Base-by-base conservation (phyloP, 169 alveolate species). In the Condylostoma magnum region DNA sequence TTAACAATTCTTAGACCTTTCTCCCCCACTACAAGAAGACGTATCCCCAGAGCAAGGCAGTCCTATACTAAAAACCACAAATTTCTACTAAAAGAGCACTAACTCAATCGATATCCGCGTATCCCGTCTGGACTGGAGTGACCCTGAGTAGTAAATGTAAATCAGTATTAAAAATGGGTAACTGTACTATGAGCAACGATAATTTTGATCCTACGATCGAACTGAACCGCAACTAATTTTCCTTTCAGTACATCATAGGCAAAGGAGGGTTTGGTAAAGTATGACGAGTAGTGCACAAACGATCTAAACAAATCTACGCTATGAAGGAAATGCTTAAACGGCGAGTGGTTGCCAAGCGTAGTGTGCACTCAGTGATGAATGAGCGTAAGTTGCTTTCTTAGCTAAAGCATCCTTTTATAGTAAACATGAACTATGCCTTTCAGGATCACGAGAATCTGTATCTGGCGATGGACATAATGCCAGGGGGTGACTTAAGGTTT, bases 251-350 rank as follows among this genome's bases (percentile, higher is more conserved):
- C 47, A 79, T 80, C 6, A 84, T 90, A 51, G 95, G 95, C 15
- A 80, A 85, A 60, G 95, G 95, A 25, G 93, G 93, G 3, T 90
- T 90, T 58, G 92, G 90, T 30, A 87, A 84, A 78, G 95, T 90
- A 1, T 90, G 95, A 80, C 83, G 79, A 69, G 94, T 82, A 22
- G 76, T 47, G 38, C 65, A 74, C 15, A 77, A 80, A 52, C 79
- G 76, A 56, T 74, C 79, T 6, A 74, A 75, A 34, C 37, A 80
- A 31, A 22, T 53, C 3, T 87, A 60, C 52, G 94, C 94, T 33
- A 78, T 87, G 89, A 87, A 87, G 55, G 92, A 83, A 52, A 84
- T 87, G 90, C 77, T 83, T 20, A 86, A 86, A 67, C 82, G 89
- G 22, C 63, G 90, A 66, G 85, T 88, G 25, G 72, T 84, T 30